phyloP scores from a whole-genome alignment of 768 basidiomycete genomes.

The Russula emetica region DNA sequence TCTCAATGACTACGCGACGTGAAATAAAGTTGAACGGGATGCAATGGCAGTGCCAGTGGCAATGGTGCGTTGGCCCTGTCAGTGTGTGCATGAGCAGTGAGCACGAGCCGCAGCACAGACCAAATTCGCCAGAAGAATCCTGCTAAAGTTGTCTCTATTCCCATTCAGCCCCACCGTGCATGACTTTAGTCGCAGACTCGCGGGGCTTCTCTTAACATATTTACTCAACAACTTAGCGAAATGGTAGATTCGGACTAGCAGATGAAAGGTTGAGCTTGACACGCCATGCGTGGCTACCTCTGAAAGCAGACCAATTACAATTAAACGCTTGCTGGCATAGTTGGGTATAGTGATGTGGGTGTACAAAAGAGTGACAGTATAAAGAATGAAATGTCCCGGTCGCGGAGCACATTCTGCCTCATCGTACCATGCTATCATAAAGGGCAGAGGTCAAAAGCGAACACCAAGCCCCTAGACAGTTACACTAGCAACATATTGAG shows the following conservation, averaged over 20 bases:
- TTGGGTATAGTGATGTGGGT: neutral
- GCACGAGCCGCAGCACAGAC: too few species aligned
- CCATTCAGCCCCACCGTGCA: too few species aligned
- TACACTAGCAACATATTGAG: neutral
- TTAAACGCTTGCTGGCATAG: neutral
- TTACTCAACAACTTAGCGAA: too few species aligned
- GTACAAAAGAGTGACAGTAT: conserved; percentile 18
- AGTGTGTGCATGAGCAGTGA: too few species aligned
- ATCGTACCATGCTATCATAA: neutral
- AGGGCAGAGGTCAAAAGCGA: neutral
- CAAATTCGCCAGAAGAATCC: too few species aligned
- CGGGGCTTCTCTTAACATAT: too few species aligned
- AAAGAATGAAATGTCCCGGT: conserved; percentile 18
- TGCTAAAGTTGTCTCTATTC: too few species aligned
- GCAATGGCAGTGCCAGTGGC: too few species aligned
- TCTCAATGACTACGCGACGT: too few species aligned
- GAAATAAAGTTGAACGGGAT: too few species aligned
- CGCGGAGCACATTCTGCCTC: neutral
- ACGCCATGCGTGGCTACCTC: neutral
- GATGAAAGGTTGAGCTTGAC: neutral
- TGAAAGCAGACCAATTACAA: neutral
- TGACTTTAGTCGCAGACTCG: too few species aligned
- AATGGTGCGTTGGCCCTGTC: too few species aligned
- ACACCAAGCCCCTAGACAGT: neutral
- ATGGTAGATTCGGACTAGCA: neutral